phyloP scores from a whole-genome alignment of 768 basidiomycete species.

The Calocybe cyanea region DNA sequence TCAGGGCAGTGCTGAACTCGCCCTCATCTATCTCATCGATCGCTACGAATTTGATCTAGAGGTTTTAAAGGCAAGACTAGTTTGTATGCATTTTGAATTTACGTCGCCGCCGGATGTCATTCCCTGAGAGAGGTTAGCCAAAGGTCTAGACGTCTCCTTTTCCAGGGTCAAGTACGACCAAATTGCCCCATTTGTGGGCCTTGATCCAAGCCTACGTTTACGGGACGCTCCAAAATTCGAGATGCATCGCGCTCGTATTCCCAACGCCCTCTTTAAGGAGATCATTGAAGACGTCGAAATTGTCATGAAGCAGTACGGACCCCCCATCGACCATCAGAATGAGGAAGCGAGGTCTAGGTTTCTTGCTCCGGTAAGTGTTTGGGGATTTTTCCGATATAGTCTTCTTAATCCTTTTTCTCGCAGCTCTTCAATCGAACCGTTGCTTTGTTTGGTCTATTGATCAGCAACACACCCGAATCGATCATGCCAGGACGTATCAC shows the following conservation, averaged over 20 bases:
- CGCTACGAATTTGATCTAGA: no score
- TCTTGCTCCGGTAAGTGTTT: constrained; percentile 13
- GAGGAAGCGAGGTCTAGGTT: constrained; percentile 20
- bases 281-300: constrained; percentile 21
- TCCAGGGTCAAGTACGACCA: neutral
- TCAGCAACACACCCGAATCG: constrained; percentile 17
- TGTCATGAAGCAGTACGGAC: constrained; percentile 19
- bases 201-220: constrained; percentile 9
- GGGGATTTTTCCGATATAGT: neutral
- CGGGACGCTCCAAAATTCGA: constrained; percentile 17
- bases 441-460: constrained; percentile 10
- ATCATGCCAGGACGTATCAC: constrained; percentile 11
- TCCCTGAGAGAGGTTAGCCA: neutral
- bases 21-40: no score
- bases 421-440: constrained; percentile 21
- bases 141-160: neutral
- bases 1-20: no score
- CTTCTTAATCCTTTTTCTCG: neutral
- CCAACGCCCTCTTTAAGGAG: constrained; percentile 17
- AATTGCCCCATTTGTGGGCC: constrained; percentile 17
- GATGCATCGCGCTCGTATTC: constrained; percentile 21
- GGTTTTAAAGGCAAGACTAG: no score
- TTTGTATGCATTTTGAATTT: no score
- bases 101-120: no score
- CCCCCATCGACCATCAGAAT: constrained; percentile 15